Evolutionary conservation across 2,329 filamentous ascomycete genomes (phyloP), one percentile per base, ranked within the genome.

Genomic region (Colletotrichum sansevieriae): DNA sequence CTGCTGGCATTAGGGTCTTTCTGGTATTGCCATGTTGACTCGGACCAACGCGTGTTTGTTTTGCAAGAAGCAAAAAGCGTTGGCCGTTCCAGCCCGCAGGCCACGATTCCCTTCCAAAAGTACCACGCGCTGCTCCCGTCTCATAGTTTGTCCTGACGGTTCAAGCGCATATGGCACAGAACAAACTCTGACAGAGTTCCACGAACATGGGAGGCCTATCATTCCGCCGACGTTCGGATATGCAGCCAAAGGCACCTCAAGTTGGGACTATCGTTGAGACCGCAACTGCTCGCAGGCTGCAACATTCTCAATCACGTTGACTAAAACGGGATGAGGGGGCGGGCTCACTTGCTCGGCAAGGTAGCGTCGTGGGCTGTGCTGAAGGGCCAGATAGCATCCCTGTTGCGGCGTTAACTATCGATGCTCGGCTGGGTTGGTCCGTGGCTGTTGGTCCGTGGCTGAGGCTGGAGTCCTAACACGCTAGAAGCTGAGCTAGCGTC

Each of bases 321-420:
- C 58, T n/a, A 1, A 33, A 33, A 60, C 59, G 52, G 52, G 49
- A 54, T 52, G 35, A 62, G 46, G 54, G 54, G 60, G 20, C 18
- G 43, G 51, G 59, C 20, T 54, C 12, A 35, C 15, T 52, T 47
- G 35, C 44, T 51, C 20, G 47, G 49, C 20, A 18, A 18, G 20
- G 49, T 49, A 46, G 52, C 62, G 44, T 60, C 55, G 60, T 49
- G 54, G 60, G 54, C 65, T 64, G 65, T 52, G 35, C 12, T 54
- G 46, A 49, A 47, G 47, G 59, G n/a, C 13, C 18, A 12, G 7
- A n/a, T 52, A 12, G 35, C 13, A 65, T 44, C 65, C 65, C 52
- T 65, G 65, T 39, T 65, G 65, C 65, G 65, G 62, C 65, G 65
- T 52, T 35, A 41, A 54, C 35, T 54, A 20, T 54, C 11, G 39